Percentiles rank a stretch among this genome's conserved stretches.
Conservation (phyloP, 2,329 filamentous ascomycete genomes). For the Talaromyces sp. region DNA sequence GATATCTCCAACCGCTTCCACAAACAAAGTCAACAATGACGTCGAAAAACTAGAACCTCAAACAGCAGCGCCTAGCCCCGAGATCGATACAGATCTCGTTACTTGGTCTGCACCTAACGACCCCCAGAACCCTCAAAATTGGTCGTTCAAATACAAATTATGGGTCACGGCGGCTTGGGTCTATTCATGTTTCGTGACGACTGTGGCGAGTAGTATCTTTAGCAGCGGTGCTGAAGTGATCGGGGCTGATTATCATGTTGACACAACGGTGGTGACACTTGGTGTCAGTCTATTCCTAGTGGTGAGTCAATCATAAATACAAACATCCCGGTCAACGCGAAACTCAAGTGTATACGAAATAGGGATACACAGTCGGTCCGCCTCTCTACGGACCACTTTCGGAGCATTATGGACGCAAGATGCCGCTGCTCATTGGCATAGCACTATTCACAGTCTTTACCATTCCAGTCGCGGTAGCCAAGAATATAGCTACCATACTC, state of each 20-base stretch:
- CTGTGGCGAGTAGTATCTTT: slow-evolving; percentile 63
- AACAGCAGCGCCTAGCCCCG: slow-evolving; percentile 50
- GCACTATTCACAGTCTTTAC: slow-evolving; percentile 53
- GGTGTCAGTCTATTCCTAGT: background rate
- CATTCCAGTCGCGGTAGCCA: slow-evolving; percentile 51
- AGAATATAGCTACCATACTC: slow-evolving; percentile 44
- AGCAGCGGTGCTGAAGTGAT: slow-evolving; percentile 60
- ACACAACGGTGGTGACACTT: slow-evolving; percentile 41
- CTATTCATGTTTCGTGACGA: slow-evolving; percentile 6
- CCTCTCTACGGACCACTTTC: slow-evolving; percentile 51
- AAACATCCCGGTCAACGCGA: background rate
- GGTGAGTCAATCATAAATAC: background rate
- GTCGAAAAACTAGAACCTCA: slow-evolving; percentile 38
- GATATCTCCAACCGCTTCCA: background rate
- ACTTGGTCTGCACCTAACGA: slow-evolving; percentile 48
- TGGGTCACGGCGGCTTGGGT: slow-evolving; percentile 28
- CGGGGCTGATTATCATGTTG: slow-evolving; percentile 47
- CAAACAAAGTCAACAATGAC: background rate
- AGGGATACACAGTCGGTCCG: slow-evolving; percentile 52
- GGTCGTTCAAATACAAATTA: slow-evolving; percentile 58
- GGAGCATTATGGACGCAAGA: slow-evolving; percentile 48
- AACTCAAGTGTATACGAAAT: background rate
- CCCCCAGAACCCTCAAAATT: slow-evolving; percentile 47
- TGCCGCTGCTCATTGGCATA: slow-evolving; percentile 52
- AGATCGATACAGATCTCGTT: background rate